A percentile compares a stretch with the other conserved stretches of the same genome.
phyloP scores from a whole-genome alignment of 768 basidiomycete genomes.

The Lactifluus volemus region DNA sequence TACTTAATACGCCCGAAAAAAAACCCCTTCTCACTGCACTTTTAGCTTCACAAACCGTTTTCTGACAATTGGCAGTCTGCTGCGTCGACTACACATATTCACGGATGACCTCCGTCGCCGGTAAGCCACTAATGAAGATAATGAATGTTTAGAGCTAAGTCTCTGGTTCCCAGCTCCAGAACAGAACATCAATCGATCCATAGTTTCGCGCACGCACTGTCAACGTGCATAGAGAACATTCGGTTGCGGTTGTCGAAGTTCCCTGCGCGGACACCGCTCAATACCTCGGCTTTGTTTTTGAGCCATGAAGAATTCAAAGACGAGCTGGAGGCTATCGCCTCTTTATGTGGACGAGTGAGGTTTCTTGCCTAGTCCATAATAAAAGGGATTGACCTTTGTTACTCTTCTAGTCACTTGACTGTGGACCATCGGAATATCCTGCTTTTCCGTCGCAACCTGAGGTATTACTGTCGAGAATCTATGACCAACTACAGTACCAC shows the following conservation, averaged over 20 bases:
- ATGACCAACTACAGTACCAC: slow-evolving; percentile 45
- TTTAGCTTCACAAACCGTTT: slow-evolving; percentile 53
- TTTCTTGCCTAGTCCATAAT: background rate
- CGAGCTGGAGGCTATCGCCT: slow-evolving; percentile 37
- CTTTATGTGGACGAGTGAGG: slow-evolving; percentile 53
- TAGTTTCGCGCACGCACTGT: slow-evolving; percentile 25
- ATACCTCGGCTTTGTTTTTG: slow-evolving; percentile 22
- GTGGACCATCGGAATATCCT: slow-evolving; percentile 15
- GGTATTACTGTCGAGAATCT: slow-evolving; percentile 52
- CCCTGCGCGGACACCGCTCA: slow-evolving; percentile 2
- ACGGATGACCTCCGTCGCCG: slow-evolving; percentile 38
- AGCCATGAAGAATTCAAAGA: slow-evolving; percentile 22
- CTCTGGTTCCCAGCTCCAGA: background rate
- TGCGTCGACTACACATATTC: slow-evolving; percentile 58
- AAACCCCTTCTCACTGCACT: background rate
- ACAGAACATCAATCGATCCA: slow-evolving; percentile 21
- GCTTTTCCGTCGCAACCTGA: slow-evolving; percentile 27
- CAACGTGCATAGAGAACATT: slow-evolving; percentile 22
- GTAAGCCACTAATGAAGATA: slow-evolving; percentile 28
- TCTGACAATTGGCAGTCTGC: slow-evolving; percentile 54
- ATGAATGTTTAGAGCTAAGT: background rate
- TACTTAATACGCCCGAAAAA: background rate
- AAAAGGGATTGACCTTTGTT: background rate
- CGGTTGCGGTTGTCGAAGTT: slow-evolving; percentile 16
- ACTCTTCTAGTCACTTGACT: slow-evolving; percentile 11